These are phyloP conservation scores for Maudiozyma bulderi DNA, from an alignment of 805 yeast genomes.

Conservation along the genomic window DNA sequence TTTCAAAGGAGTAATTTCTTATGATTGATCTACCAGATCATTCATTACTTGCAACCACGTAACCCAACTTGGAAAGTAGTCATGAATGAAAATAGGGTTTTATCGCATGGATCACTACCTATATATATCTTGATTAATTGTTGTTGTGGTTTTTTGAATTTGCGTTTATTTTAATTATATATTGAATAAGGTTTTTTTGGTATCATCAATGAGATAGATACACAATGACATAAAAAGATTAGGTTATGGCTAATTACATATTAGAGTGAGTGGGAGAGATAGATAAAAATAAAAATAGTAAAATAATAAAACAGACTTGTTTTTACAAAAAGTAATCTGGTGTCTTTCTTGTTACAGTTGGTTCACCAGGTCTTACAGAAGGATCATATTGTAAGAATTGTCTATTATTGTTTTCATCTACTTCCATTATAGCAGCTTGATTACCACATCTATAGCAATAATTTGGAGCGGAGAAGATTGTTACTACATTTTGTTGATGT, in stretches of 20 bases:
- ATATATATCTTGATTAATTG: too few relatives aligned
- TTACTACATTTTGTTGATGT: constrained; percentile 88
- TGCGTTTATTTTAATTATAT: too few relatives aligned
- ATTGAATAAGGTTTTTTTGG: too few relatives aligned
- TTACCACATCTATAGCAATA: constrained; percentile 97
- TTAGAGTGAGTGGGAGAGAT: not conserved
- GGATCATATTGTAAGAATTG: constrained; percentile 95
- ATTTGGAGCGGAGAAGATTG: constrained; percentile 91
- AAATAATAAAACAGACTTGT: not conserved
- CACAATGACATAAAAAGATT: too few relatives aligned
- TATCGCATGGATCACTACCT: too few relatives aligned
- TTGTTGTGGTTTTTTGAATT: too few relatives aligned
- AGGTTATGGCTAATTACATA: not conserved
- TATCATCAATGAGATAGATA: too few relatives aligned
- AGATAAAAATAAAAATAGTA: not conserved
- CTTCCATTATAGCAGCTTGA: constrained; percentile 97
- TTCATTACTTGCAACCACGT: too few relatives aligned
- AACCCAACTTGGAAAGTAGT: too few relatives aligned
- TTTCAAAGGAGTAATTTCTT: too few relatives aligned
- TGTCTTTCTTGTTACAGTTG: constrained; percentile 91
- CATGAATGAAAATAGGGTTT: too few relatives aligned
- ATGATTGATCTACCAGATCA: too few relatives aligned
- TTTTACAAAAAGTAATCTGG: constrained; percentile 86
- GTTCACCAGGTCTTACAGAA: constrained; percentile 94
- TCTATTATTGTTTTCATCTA: constrained; percentile 85